phyloP scores from a whole-genome alignment of 164 flowering plant species.

The Hamamelis virginiana region DNA sequence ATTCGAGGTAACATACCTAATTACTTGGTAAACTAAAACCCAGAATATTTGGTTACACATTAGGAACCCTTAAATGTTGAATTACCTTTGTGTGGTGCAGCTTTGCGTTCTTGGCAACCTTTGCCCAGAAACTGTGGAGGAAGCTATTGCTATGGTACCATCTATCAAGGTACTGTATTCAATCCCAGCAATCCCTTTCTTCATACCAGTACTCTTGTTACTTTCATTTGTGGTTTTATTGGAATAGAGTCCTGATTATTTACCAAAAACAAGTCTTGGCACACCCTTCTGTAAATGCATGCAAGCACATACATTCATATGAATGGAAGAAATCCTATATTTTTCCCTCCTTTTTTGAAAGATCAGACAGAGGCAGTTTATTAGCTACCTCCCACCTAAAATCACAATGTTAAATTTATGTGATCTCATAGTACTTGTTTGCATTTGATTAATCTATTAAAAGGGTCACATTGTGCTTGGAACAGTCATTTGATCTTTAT shows the following conservation, averaged over 20 bases:
- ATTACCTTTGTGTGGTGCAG: conserved; percentile 39
- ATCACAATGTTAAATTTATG: too few species aligned
- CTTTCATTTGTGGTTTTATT: neutral
- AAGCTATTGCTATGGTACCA: conserved; percentile 97
- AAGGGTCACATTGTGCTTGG: too few species aligned
- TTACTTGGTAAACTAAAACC: neutral
- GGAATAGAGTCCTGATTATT: neutral
- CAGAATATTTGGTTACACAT: neutral
- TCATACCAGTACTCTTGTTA: neutral
- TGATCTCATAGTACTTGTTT: too few species aligned
- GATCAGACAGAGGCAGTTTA: too few species aligned
- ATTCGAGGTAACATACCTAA: conserved; percentile 71
- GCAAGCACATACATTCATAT: too few species aligned
- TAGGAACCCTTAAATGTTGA: neutral
- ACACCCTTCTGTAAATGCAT: too few species aligned
- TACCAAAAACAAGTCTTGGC: neutral
- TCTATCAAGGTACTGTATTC: conserved; percentile 72
- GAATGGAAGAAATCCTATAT: too few species aligned
- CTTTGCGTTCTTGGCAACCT: conserved; percentile 98
- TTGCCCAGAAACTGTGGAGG: conserved; percentile 97
- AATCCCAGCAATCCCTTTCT: neutral
- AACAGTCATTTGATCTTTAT: too few species aligned
- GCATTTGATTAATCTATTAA: too few species aligned
- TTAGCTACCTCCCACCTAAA: too few species aligned
- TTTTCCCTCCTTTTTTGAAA: too few species aligned